Conservation (phyloP, 2,329 filamentous ascomycete genomes). For the Zasmidium citrigriseum region DNA sequence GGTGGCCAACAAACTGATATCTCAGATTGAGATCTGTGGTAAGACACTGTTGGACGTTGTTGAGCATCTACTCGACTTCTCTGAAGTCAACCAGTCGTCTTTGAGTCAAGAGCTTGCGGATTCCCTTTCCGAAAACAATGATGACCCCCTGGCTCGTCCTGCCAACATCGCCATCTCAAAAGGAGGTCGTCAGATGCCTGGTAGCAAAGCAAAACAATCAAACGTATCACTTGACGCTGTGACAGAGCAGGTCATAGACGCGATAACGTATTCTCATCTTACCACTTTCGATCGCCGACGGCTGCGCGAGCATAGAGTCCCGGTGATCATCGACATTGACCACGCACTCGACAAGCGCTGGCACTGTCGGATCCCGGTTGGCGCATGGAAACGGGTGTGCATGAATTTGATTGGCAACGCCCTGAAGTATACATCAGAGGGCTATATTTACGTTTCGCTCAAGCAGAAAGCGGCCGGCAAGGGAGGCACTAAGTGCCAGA, state of each 20-base stretch:
- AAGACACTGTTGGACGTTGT: not conserved
- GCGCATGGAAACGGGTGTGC: not conserved
- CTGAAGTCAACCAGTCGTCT: not conserved
- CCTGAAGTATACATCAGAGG: not conserved
- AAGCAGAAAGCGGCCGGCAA: not conserved
- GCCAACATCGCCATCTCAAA: not conserved
- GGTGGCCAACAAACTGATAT: not conserved
- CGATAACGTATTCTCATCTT: not conserved
- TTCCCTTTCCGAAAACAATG: not conserved
- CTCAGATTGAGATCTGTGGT: not conserved
- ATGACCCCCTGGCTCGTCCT: not conserved
- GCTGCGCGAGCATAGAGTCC: not conserved
- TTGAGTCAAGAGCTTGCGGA: not conserved
- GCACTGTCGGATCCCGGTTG: not conserved
- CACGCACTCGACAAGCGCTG: not conserved
- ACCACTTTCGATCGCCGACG: not conserved
- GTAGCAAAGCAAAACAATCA: too few relatives aligned
- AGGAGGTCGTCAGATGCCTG: not conserved
- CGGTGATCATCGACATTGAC: not conserved
- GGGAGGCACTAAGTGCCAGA: too few relatives aligned
- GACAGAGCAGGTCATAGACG: not conserved
- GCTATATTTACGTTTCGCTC: not conserved
- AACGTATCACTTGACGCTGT: not conserved
- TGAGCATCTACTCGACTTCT: not conserved
- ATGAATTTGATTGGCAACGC: not conserved